Base-by-base conservation (phyloP, 768 basidiomycete genomes). In the Leucocoprinus sp. region DNA sequence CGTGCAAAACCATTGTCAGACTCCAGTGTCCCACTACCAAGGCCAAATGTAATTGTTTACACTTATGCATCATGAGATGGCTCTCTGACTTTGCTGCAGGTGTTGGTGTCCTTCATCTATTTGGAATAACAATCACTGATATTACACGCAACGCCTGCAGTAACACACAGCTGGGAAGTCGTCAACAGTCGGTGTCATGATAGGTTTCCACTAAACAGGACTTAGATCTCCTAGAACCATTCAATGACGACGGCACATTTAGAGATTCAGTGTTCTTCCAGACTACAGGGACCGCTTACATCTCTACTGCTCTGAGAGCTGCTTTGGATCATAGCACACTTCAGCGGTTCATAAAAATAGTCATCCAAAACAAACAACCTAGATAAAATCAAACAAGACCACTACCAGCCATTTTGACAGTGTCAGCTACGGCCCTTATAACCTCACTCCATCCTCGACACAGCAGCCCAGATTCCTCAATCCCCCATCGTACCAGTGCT, bases 391-490 rank as follows among this genome's bases (percentile, higher is more conserved):
- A 86, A 34, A 82, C 82, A 48, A 86, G 61, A 15, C 85, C 86
- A 52, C 82, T 75, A 15, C 83, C 85, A 1, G 78, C 85, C 85
- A 89, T 88, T 54, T 68, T 72, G 24, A 84, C 70, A 3, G 82
- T 82, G 63, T 89, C 85, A 37, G 63, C 59, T 12, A 89, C 66
- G 4, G 71, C 76, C 34, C 70, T 68, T 3, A 74, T 53, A 5
- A 72, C 54, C 54, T 76, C 77, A 17, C 60, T 60, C 77, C 82
- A 82, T 24, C 74, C 62, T 26, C 62, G 63, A 12, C 58, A 55
- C 9, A 70, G 42, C 35, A 65, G 52, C 27, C 62, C 67, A 9
- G 49, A 60, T 24, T 60, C 70, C 54, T 50, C 65, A 15, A 87
- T 57, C 38, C 78, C 66, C 51, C 71, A 66, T 54, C 80, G 69